Base-by-base conservation (phyloP, 352 stramenopile genomes). In the Plasmopara muralis region DNA sequence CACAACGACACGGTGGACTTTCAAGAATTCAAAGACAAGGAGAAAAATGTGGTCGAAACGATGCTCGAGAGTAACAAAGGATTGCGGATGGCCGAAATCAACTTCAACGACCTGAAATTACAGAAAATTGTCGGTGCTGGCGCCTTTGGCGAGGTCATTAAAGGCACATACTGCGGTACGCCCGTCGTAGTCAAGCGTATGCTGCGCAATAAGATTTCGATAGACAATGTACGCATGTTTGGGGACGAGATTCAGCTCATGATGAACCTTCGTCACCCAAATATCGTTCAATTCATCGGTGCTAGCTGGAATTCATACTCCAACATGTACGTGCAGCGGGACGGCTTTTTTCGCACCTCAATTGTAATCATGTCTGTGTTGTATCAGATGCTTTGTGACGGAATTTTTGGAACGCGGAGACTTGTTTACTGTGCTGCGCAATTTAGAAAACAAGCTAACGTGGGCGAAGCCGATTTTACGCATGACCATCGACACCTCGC, bases 261-360 rank as follows among this genome's bases (percentile, higher is more conserved):
- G 84, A 91, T 93, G 82, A 92, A 92, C 50, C 58, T 94, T 28
- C 84, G 84, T 30, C 84, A 94, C 52, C 84, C 84, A 4, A 92
- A 93, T 63, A 93, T 94, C 30, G 84, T 94, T 28, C 84, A 94
- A 72, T 94, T 94, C 50, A 94, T 94, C 39, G 84, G 84, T 42
- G 84, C 84, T 39, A 93, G 82, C 74, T 94, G 84, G 84, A 93
- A 94, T 76, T 93, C 82, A 57, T 93, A 93, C 71, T 94, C 84
- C 28, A 94, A 94, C 58, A 93, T 94, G 84, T 94, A 75, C 50
- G 79, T 79, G 14, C 25, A 42, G 37, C 14, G 37, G 31, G 29
- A 45, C 8, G 35, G 6, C 42, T 34, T 43, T n/a, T 9, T 4
- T 38, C 4, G 30, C 13, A 54, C 50, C 43, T 61, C 25, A 64